phyloP scores from a whole-genome alignment of 331 rosid species.

The Pyracantha coccinea region DNA sequence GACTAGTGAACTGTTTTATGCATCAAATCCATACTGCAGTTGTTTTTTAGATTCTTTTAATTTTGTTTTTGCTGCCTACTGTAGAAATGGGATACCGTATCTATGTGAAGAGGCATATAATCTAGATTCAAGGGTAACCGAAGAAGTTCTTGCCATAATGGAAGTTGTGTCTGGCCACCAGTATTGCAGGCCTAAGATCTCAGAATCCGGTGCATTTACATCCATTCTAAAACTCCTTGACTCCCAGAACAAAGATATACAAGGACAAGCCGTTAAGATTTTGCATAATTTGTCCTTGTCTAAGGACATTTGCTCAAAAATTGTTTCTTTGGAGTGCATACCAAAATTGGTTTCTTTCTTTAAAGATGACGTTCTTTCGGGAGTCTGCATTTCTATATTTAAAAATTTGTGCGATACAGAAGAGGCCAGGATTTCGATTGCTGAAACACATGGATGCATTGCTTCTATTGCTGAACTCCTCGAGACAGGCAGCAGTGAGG shows the following conservation, averaged over 20 bases:
- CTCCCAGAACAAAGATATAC: constrained; percentile 38
- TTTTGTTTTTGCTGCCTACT: constrained; percentile 13
- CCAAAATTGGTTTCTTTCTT: constrained; percentile 56
- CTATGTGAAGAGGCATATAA: constrained; percentile 40
- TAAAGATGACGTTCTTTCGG: constrained; percentile 22
- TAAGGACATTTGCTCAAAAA: constrained; percentile 28
- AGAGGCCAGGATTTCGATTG: constrained; percentile 50
- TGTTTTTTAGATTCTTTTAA: neutral
- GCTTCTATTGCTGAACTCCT: constrained; percentile 49
- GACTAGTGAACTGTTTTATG: too few relatives aligned
- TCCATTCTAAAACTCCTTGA: constrained; percentile 41
- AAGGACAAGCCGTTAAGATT: constrained; percentile 39
- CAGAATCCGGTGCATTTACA: constrained; percentile 41
- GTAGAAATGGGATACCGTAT: constrained; percentile 39
- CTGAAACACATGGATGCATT: constrained; percentile 75
- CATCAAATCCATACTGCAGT: too few relatives aligned
- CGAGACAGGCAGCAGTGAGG: constrained; percentile 40
- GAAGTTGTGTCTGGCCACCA: constrained; percentile 53
- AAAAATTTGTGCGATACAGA: constrained; percentile 44
- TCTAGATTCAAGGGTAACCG: constrained; percentile 39
- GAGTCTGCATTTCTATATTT: constrained; percentile 49
- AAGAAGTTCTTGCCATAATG: constrained; percentile 57
- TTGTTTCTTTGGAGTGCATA: constrained; percentile 49
- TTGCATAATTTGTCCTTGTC: constrained; percentile 47
- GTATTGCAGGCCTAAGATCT: constrained; percentile 28